Evolutionary conservation across 495 filamentous ascomycete species (phyloP).

Genomic region (Aspergillus bertholletiae): DNA sequence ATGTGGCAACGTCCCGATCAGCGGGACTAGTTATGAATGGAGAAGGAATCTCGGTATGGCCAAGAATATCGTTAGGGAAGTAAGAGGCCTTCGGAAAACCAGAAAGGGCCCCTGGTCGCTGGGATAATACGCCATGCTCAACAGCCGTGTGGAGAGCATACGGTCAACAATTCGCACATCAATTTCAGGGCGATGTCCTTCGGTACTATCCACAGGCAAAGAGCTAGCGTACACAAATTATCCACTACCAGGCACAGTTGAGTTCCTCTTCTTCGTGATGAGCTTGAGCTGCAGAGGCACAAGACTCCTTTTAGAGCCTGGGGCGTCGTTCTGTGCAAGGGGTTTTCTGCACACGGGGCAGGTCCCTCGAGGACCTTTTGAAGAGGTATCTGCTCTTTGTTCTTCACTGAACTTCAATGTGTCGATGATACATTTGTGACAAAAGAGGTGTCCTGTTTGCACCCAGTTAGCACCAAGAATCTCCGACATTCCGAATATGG

Average conservation of each 20-base stretch:
- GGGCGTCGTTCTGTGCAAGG: conserved; percentile 25
- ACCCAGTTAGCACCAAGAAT: background rate
- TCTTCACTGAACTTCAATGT: conserved; percentile 62
- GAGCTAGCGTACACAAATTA: background rate
- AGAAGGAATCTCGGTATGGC: background rate
- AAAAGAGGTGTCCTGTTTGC: conserved; percentile 75
- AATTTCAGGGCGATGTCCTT: background rate
- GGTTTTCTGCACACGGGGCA: conserved; percentile 49
- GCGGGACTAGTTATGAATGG: background rate
- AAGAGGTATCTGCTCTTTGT: conserved; percentile 22
- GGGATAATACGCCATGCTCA: background rate
- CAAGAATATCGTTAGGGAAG: background rate
- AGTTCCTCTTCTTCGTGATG: conserved; percentile 33
- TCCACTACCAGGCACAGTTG: background rate
- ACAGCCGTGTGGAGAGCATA: background rate
- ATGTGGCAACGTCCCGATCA: background rate
- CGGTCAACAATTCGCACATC: background rate
- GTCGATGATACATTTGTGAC: conserved; percentile 73
- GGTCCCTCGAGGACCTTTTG: conserved; percentile 27
- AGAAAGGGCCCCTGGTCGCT: background rate
- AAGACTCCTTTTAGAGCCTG: conserved; percentile 31
- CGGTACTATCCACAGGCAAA: background rate
- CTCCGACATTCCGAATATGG: background rate
- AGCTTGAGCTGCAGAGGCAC: conserved; percentile 62
- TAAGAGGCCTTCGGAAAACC: background rate